Conservation (phyloP, 2,329 filamentous ascomycete genomes). For the Aspergillus piperis region DNA sequence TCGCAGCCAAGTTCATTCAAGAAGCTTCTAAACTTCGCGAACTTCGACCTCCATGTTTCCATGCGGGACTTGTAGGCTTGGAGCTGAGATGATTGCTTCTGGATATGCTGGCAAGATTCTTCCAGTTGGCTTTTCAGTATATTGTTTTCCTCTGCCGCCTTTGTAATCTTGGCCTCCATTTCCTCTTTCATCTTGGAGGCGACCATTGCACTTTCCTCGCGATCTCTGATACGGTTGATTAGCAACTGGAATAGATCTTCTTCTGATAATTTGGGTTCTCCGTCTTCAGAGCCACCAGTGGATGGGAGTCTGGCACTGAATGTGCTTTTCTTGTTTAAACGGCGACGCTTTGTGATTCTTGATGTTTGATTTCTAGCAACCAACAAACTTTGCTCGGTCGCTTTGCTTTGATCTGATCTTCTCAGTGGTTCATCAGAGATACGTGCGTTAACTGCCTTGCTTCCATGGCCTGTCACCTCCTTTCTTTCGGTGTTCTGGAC, state of each 20-base stretch:
- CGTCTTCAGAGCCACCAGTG: neutral
- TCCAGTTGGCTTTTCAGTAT: constrained; percentile 28
- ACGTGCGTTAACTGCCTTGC: too few relatives aligned
- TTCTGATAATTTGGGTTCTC: constrained; percentile 28
- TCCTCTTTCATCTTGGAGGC: constrained; percentile 25
- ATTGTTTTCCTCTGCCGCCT: constrained; percentile 32
- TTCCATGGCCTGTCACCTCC: too few relatives aligned
- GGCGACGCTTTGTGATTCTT: constrained; percentile 22
- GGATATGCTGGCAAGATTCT: constrained; percentile 17
- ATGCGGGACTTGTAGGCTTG: constrained; percentile 26
- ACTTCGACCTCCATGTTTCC: constrained; percentile 37
- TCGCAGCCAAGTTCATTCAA: constrained; percentile 38
- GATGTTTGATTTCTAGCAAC: constrained; percentile 4
- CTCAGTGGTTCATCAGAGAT: too few relatives aligned
- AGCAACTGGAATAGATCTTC: constrained; percentile 40
- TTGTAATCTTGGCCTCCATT: constrained; percentile 28
- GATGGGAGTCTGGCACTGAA: neutral
- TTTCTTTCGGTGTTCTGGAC: neutral
- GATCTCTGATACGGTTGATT: constrained; percentile 34
- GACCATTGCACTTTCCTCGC: constrained; percentile 36
- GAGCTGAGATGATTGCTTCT: constrained; percentile 24
- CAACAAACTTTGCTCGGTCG: neutral
- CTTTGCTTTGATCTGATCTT: neutral
- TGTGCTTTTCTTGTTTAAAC: neutral
- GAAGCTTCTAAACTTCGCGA: constrained; percentile 34